A percentile compares a stretch with the other conserved stretches of the same genome.
These are phyloP conservation scores for Cercospora beticola DNA, from an alignment of 2,329 filamentous ascomycete genomes.

Conservation along the genomic window DNA sequence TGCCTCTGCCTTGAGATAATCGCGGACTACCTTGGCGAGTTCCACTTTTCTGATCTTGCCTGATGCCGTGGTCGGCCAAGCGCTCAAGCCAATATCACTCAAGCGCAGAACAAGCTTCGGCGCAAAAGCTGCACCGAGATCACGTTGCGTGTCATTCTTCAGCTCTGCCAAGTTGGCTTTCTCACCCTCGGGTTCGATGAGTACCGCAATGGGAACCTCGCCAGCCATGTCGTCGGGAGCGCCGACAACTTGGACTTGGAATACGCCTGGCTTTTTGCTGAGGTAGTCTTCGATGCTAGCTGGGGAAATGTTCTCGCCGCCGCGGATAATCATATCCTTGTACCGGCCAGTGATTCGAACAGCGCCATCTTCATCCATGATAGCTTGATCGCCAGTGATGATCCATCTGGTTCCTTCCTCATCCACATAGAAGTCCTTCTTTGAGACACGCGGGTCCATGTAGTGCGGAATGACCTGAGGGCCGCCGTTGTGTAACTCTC, in stretches of 20 bases:
- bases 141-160: conserved; percentile 41
- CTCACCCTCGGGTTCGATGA: conserved; percentile 39
- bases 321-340: conserved; percentile 46
- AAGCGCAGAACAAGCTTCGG: conserved; percentile 46
- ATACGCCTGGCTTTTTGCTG: conserved; percentile 37
- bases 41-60: conserved; percentile 49
- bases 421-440: conserved; percentile 35
- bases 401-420: conserved; percentile 56
- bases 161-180: conserved; percentile 34
- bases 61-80: conserved; percentile 45
- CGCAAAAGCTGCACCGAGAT: conserved; percentile 43
- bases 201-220: conserved; percentile 51
- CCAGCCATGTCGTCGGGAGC: conserved; percentile 48
- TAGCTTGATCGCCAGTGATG: conserved; percentile 62
- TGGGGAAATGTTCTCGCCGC: conserved; percentile 66
- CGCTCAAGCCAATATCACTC: conserved; percentile 42
- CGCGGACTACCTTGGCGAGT: conserved; percentile 35
- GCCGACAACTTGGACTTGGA: conserved; percentile 46
- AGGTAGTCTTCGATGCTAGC: conserved; percentile 40
- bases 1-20: conserved; percentile 33
- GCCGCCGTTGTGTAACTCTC: conserved; percentile 37
- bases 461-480: conserved; percentile 35
- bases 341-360: conserved; percentile 40
- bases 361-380: conserved; percentile 49
- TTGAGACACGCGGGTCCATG: conserved; percentile 33